Percentiles rank a stretch among this genome's conserved stretches.
These are phyloP conservation scores for Globisporangium lucens DNA, from an alignment of 352 stramenopile genomes.

Conservation along the genomic window DNA sequence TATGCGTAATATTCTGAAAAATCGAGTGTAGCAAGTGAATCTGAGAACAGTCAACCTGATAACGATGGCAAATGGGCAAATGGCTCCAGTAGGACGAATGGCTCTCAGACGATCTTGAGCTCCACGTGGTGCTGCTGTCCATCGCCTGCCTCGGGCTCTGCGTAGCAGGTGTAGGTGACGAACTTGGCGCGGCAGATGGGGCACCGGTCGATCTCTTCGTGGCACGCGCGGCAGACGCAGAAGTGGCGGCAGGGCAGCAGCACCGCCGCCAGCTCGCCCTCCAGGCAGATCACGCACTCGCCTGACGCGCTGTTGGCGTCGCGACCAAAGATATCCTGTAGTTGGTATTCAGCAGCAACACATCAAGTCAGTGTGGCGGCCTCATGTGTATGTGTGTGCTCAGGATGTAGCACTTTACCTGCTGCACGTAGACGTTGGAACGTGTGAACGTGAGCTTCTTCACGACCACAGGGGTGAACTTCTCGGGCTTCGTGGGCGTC, in stretches of 20 bases:
- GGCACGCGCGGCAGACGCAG: conserved; percentile 60
- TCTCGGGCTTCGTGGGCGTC: conserved; percentile 32
- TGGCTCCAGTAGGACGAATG: background rate
- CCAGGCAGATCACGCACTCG: conserved; percentile 71
- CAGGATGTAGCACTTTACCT: conserved; percentile 24
- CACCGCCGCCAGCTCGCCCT: conserved; percentile 33
- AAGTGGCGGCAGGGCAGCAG: conserved; percentile 65
- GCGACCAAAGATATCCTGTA: conserved; percentile 58
- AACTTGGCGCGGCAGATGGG: conserved; percentile 68
- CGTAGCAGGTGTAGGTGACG: conserved; percentile 48
- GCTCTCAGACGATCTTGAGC: conserved; percentile 17
- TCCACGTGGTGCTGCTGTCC: background rate
- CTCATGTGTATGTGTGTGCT: background rate
- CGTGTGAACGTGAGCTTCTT: conserved; percentile 48
- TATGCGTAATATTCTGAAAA: background rate
- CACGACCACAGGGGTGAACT: conserved; percentile 33
- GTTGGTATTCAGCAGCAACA: background rate
- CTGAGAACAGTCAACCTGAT: conserved; percentile 2
- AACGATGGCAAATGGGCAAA: background rate
- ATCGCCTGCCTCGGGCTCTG: conserved; percentile 4
- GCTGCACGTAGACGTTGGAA: conserved; percentile 31
- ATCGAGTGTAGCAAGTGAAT: background rate
- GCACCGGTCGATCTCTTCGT: conserved; percentile 70
- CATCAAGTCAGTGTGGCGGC: background rate
- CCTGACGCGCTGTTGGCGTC: conserved; percentile 18